phyloP scores from a whole-genome alignment of 2,329 filamentous ascomycete genomes.

The Xylariaceae sp. region DNA sequence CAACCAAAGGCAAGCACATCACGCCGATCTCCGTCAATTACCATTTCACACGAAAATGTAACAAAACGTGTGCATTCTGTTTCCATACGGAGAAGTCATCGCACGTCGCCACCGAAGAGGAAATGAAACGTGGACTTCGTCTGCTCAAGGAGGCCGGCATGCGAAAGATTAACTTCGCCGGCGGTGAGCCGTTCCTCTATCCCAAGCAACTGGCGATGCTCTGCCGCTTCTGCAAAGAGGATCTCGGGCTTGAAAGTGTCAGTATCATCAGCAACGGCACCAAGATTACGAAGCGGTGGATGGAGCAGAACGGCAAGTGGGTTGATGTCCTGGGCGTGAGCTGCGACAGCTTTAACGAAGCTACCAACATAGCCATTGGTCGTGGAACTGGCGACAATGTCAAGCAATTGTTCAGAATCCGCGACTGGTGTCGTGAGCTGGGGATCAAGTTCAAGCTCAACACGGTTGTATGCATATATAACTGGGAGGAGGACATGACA shows the following conservation, averaged over 20 bases:
- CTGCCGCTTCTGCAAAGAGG: conserved; percentile 43
- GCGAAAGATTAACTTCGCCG: conserved; percentile 51
- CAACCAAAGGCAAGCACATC: not conserved
- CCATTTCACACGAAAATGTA: conserved; percentile 42
- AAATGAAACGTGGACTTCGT: conserved; percentile 40
- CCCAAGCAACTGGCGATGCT: conserved; percentile 39
- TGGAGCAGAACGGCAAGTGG: conserved; percentile 37
- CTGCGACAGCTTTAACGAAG: conserved; percentile 48
- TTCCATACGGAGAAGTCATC: conserved; percentile 51
- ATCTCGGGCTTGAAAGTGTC: conserved; percentile 44
- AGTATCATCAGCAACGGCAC: conserved; percentile 51
- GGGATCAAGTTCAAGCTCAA: conserved; percentile 53
- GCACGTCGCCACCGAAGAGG: conserved; percentile 35
- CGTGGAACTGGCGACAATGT: conserved; percentile 45
- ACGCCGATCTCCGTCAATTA: conserved; percentile 41
- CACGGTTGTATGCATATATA: conserved; percentile 46
- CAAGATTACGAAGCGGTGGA: conserved; percentile 39
- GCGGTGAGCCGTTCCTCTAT: conserved; percentile 51
- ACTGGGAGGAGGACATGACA: conserved; percentile 47
- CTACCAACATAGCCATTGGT: conserved; percentile 47
- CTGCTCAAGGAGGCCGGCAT: conserved; percentile 47
- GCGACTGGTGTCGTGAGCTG: conserved; percentile 40
- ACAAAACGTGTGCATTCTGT: conserved; percentile 48
- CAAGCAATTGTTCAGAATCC: conserved; percentile 38
- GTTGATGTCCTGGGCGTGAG: conserved; percentile 51